phyloP scores from a whole-genome alignment of 2,329 filamentous ascomycete species.

The Sclerotinia trifoliorum region DNA sequence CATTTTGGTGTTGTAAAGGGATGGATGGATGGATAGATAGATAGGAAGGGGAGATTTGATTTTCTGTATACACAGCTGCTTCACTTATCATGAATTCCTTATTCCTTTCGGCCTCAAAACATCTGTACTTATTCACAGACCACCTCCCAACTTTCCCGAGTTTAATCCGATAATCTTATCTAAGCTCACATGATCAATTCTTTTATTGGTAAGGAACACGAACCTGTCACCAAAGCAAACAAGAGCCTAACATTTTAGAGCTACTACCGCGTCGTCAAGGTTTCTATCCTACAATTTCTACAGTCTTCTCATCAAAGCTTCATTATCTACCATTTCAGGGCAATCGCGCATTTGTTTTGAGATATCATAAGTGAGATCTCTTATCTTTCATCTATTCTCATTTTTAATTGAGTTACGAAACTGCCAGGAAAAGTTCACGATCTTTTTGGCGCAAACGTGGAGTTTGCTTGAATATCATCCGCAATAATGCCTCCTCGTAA shows the following conservation, averaged over 20 bases:
- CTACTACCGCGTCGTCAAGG: background rate
- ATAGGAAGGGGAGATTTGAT: too few relatives aligned
- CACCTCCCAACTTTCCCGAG: background rate
- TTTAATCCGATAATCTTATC: background rate
- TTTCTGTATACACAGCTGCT: too few relatives aligned
- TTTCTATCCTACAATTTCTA: background rate
- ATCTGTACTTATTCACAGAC: background rate
- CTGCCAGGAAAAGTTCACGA: background rate
- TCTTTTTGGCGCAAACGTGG: background rate
- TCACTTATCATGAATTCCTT: too few relatives aligned
- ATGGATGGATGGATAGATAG: too few relatives aligned
- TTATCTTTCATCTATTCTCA: background rate
- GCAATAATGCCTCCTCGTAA: constrained; percentile 39
- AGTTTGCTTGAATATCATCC: background rate
- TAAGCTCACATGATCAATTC: background rate
- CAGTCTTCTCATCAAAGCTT: background rate
- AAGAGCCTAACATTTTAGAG: background rate
- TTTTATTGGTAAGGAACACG: constrained; percentile 3
- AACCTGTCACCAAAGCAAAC: background rate
- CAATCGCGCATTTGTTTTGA: background rate
- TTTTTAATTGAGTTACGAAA: background rate
- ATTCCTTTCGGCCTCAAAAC: too few relatives aligned
- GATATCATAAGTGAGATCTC: background rate
- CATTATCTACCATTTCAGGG: background rate
- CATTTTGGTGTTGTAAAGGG: too few relatives aligned